A percentile compares a stretch with the other conserved stretches of the same genome.
phyloP scores from a whole-genome alignment of 768 basidiomycete species.

The Boletus sp. region DNA sequence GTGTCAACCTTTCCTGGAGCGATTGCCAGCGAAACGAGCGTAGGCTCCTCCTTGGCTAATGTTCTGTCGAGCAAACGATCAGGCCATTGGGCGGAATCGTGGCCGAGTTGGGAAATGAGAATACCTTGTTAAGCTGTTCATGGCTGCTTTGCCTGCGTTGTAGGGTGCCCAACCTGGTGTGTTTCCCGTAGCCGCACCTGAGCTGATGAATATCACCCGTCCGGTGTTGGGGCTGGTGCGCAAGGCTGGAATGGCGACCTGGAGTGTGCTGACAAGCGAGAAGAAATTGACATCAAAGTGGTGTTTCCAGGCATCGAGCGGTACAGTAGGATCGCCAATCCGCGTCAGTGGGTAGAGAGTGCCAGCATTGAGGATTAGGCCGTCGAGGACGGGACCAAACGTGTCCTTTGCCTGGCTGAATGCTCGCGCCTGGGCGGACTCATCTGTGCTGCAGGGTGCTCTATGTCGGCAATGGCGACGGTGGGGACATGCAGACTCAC shows the following conservation, averaged over 20 bases:
- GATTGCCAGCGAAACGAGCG: conserved; percentile 68
- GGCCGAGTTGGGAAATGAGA: conserved; percentile 8
- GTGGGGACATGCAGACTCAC: conserved; percentile 41
- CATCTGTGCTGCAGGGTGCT: conserved; percentile 49
- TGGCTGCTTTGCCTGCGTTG: conserved; percentile 81
- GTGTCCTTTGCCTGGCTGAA: conserved; percentile 49
- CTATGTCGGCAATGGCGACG: not conserved
- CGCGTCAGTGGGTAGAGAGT: conserved; percentile 66
- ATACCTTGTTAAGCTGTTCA: conserved; percentile 82
- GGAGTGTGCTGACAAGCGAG: conserved; percentile 69
- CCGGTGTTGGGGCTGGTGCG: conserved; percentile 57
- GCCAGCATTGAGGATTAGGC: conserved; percentile 82
- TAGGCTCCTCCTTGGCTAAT: conserved; percentile 79
- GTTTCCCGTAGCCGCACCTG: conserved; percentile 73
- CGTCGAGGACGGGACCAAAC: conserved; percentile 64
- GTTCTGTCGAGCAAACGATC: conserved; percentile 48
- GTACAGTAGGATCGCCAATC: conserved; percentile 47
- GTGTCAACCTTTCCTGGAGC: conserved; percentile 91
- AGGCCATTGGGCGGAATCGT: not conserved
- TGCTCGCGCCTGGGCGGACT: conserved; percentile 50
- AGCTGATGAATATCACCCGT: conserved; percentile 77
- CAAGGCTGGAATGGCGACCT: conserved; percentile 65
- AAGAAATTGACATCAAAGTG: conserved; percentile 89
- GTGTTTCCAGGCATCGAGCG: conserved; percentile 59
- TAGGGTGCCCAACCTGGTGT: conserved; percentile 76